A percentile compares a stretch with the other conserved stretches of the same genome.
phyloP scores from a whole-genome alignment of 176 grass and related monocot genomes.

The Olyra latifolia region DNA sequence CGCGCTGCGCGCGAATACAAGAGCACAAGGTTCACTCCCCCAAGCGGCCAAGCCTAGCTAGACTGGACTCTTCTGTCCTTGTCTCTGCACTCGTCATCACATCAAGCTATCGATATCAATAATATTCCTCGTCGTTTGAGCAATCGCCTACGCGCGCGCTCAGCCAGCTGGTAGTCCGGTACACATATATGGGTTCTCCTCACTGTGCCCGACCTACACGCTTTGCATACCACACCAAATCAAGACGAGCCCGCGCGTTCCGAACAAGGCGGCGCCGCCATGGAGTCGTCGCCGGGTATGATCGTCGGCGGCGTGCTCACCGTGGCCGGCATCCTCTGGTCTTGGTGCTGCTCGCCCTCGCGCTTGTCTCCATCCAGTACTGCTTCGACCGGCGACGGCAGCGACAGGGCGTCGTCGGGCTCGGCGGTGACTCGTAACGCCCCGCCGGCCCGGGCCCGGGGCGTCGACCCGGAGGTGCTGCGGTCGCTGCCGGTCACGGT shows the following conservation, averaged over 20 bases:
- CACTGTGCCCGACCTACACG: background rate
- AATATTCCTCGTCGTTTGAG: no score
- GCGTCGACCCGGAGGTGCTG: constrained; percentile 38
- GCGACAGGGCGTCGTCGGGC: no score
- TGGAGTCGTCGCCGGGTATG: background rate
- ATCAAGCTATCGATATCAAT: no score
- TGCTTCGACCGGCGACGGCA: background rate
- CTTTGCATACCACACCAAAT: no score
- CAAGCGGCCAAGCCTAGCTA: no score
- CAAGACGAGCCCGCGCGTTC: background rate
- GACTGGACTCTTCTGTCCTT: no score
- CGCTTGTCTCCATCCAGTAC: constrained; percentile 19
- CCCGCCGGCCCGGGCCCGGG: background rate
- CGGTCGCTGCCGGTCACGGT: constrained; percentile 47
- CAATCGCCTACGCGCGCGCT: no score
- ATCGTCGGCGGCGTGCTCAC: background rate
- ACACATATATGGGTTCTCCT: background rate
- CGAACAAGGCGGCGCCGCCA: background rate
- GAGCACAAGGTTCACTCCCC: no score
- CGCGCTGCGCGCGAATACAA: no score
- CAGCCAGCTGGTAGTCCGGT: no score
- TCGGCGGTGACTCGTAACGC: no score
- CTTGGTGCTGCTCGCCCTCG: constrained; percentile 26
- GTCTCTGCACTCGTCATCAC: no score
- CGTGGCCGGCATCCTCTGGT: constrained; percentile 10